These are phyloP conservation scores for Rhododendron williamsianum DNA, from an alignment of 148 eudicot species.

Conservation along the genomic window DNA sequence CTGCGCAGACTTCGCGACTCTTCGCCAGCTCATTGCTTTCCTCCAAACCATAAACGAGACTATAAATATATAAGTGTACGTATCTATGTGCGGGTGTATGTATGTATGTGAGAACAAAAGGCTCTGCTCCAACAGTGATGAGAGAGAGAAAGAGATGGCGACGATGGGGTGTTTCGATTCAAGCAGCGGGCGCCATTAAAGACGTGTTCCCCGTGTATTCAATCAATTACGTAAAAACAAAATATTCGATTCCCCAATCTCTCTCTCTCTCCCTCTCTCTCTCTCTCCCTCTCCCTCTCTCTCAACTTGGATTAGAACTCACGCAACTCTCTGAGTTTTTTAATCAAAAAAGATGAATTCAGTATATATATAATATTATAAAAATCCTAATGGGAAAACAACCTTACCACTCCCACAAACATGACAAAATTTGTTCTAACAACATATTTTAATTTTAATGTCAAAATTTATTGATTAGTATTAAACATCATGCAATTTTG, in stretches of 20 bases:
- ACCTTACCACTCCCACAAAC: too few relatives aligned
- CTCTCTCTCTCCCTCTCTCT: not conserved
- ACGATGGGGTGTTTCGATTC: not conserved
- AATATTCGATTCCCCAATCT: not conserved
- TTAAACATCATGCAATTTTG: too few relatives aligned
- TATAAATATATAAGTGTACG: not conserved
- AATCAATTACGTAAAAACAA: conserved; percentile 13
- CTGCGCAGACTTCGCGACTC: conserved; percentile 65
- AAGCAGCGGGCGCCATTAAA: not conserved
- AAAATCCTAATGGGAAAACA: too few relatives aligned
- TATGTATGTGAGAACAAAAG: not conserved
- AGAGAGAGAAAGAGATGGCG: not conserved
- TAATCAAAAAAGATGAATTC: too few relatives aligned
- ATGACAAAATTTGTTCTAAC: too few relatives aligned
- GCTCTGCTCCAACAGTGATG: not conserved
- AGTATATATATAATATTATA: too few relatives aligned
- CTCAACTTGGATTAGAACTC: not conserved
- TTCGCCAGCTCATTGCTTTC: conserved; percentile 69
- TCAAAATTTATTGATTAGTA: too few relatives aligned
- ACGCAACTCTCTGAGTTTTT: not conserved
- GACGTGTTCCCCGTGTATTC: not conserved
- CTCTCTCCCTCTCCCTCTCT: not conserved
- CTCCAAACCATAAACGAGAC: conserved; percentile 1
- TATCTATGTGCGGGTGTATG: not conserved
- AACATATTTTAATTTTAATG: too few relatives aligned